Evolutionary conservation across 768 basidiomycete species (phyloP), one percentile per base, ranked within the genome.

Genomic region (Neoboletus brunneissimus): DNA sequence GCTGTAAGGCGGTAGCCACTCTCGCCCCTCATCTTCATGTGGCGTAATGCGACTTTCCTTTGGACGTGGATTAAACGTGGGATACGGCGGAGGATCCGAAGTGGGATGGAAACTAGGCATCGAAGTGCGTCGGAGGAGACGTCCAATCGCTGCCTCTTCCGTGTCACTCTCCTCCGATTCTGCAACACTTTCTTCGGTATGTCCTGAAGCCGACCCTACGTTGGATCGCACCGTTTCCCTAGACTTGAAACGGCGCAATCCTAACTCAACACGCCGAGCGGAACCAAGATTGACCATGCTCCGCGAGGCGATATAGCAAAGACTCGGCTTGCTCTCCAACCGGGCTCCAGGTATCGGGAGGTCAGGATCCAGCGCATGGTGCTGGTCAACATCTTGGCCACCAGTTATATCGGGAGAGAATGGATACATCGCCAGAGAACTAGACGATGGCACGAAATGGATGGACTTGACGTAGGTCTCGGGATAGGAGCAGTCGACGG

Each of bases 21-120:
- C 96, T 46, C 63, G 73, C 10, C 92, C 96, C 67, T 96, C 96
- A 57, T 95, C 91, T n/a, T 89, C 88, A 11, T 79, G 76, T 1
- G 83, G 81, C 62, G 18, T 57, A 59, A 62, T 50, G 52, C 62
- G 34, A 51, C 58, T 38, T 35, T 57, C 67, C 40, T 49, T 64
- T 64, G 57, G 64, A 47, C 62, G 64, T 25, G 73, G 72, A 25
- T 65, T 56, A 64, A 82, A 81, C 8, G 75, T 61, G 11, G 86
- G 86, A 63, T 89, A 90, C 0, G 89, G 87, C 2, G 89, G 89
- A 18, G 89, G 89, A 25, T 77, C 75, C 1, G 80, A 74, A 15
- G 79, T 72, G 4, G 81, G 77, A 47, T 74, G 82, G 67, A 84
- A 88, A 38, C 79, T 86, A 1, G 88, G 89, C 79, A 90, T 81